Percentiles rank a stretch among this genome's conserved stretches.
Evolutionary conservation across 1,139 yeast genomes (phyloP).

Genomic region (Candida frijolesensis): DNA sequence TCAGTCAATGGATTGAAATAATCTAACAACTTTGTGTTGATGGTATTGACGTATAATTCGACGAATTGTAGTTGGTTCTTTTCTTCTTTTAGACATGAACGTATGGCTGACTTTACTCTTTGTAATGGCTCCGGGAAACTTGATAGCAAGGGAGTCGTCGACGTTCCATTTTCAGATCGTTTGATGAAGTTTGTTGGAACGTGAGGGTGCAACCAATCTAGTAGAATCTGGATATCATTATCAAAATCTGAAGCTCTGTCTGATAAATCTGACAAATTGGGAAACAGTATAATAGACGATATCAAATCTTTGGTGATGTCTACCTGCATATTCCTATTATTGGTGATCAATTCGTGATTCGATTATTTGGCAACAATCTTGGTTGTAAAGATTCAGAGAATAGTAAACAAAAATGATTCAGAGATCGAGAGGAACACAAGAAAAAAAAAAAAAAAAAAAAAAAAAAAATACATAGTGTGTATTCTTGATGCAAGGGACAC

Average conservation of each 20-base stretch:
- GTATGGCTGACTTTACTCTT: constrained; percentile 40
- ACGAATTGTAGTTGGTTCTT: constrained; percentile 36
- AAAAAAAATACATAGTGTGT: not conserved
- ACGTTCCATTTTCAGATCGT: not conserved
- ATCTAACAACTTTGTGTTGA: constrained; percentile 18
- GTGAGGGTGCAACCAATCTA: constrained; percentile 42
- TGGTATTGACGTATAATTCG: constrained; percentile 38
- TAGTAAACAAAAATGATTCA: not conserved
- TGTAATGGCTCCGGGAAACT: constrained; percentile 32
- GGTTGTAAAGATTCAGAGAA: not conserved
- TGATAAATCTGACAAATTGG: constrained; percentile 26
- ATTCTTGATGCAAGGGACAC: not conserved
- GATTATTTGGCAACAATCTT: not conserved
- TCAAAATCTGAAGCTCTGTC: constrained; percentile 34
- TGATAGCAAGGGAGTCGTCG: constrained; percentile 6
- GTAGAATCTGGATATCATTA: constrained; percentile 41
- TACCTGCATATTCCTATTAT: not conserved
- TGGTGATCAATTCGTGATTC: not conserved
- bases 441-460: not conserved
- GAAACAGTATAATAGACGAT: constrained; percentile 20
- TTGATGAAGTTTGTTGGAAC: constrained; percentile 20
- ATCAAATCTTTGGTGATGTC: constrained; percentile 8
- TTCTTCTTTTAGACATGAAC: constrained; percentile 41
- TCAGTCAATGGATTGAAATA: constrained; percentile 14
- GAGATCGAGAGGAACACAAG: not conserved